phyloP scores from a whole-genome alignment of 2,329 filamentous ascomycete genomes.

The Colletotrichum theobromicola region DNA sequence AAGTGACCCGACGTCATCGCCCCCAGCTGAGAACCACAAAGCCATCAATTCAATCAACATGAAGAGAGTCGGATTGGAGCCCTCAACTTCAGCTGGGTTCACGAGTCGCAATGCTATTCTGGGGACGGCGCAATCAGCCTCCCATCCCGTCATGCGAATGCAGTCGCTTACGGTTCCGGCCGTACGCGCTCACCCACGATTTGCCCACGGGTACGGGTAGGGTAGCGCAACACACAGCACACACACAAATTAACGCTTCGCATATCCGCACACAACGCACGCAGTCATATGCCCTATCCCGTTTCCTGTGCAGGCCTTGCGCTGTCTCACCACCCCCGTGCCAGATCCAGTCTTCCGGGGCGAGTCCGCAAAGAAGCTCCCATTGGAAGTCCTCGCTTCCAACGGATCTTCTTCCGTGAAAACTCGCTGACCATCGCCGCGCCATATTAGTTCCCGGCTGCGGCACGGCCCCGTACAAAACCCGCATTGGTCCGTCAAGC shows the following conservation, averaged over 20 bases:
- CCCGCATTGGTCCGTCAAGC: slow-evolving; percentile 5
- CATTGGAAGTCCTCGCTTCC: not conserved
- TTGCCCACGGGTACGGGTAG: not conserved
- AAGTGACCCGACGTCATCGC: slow-evolving; percentile 13
- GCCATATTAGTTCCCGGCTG: slow-evolving; percentile 5
- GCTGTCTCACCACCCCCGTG: slow-evolving; percentile 3
- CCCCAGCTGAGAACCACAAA: not conserved
- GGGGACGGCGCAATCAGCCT: not conserved
- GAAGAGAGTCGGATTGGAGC: not conserved
- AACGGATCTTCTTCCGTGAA: not conserved
- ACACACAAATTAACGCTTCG: not conserved
- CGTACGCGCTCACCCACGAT: not conserved
- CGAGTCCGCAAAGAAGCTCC: slow-evolving; percentile 2
- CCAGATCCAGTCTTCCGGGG: slow-evolving; percentile 11
- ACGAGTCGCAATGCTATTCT: not conserved
- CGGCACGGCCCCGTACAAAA: slow-evolving; percentile 9
- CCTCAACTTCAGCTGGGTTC: not conserved
- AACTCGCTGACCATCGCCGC: not conserved
- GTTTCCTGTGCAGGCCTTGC: not conserved
- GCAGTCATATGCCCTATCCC: not conserved
- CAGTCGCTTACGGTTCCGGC: not conserved
- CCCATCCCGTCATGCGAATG: not conserved
- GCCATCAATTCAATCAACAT: not conserved
- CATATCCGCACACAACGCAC: slow-evolving; percentile 1
- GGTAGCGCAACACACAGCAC: not conserved